Conservation (phyloP, 768 basidiomycete genomes). For the Boletus reticulatus region DNA sequence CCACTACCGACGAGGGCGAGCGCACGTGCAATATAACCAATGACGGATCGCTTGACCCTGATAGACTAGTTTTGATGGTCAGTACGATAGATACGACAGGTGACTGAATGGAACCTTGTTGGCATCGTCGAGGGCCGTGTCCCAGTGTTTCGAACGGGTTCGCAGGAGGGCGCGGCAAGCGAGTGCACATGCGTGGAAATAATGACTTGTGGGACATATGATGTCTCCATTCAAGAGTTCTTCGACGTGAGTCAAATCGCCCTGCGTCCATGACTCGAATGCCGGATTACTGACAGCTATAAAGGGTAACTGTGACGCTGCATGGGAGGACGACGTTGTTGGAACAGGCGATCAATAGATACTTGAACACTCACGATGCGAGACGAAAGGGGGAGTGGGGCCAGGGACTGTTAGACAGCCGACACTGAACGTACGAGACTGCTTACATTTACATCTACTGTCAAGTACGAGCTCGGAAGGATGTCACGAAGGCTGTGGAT, state of each 20-base stretch:
- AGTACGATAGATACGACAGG: background rate
- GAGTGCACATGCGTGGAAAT: background rate
- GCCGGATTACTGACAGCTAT: background rate
- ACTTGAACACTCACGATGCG: background rate
- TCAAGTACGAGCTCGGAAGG: no score
- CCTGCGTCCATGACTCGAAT: background rate
- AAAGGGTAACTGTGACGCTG: background rate
- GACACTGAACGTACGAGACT: no score
- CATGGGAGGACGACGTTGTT: background rate
- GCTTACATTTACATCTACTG: no score
- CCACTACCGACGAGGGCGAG: background rate
- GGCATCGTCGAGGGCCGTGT: slow-evolving; percentile 5
- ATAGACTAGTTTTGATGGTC: background rate
- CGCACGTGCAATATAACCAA: slow-evolving; percentile 9
- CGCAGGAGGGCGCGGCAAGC: slow-evolving; percentile 1
- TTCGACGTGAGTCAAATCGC: background rate
- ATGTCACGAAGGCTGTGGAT: no score
- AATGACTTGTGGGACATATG: no score
- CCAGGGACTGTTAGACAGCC: no score
- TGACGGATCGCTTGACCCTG: background rate
- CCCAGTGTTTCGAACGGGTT: background rate
- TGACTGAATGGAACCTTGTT: background rate
- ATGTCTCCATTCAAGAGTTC: background rate
- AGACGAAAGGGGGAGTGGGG: no score
- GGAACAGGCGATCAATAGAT: background rate